These are phyloP conservation scores for Penicillium sp. DNA, from an alignment of 2,329 filamentous ascomycete species.

Conservation along the genomic window DNA sequence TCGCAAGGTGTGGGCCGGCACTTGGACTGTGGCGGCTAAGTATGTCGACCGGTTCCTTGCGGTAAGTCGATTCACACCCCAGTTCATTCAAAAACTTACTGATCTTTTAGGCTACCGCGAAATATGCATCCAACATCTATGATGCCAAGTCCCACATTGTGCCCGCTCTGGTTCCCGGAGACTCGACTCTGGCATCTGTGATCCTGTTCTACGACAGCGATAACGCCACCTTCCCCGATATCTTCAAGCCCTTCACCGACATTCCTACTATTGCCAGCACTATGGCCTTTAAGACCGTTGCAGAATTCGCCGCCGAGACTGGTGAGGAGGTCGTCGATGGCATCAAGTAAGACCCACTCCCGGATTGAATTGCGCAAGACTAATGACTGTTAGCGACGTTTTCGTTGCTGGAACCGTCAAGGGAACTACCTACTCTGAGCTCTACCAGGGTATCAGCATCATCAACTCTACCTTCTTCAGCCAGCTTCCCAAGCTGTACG, in stretches of 20 bases:
- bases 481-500: constrained; percentile 41
- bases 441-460: constrained; percentile 38
- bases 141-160: constrained; percentile 33
- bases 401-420: constrained; percentile 38
- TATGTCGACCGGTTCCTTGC: constrained; percentile 27
- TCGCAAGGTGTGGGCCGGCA: constrained; percentile 35
- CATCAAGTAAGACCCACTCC: constrained; percentile 29
- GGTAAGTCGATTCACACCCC: constrained; percentile 7
- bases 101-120: constrained; percentile 24
- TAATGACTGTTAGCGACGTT: constrained; percentile 26
- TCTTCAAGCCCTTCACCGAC: constrained; percentile 37
- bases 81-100: background rate
- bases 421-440: constrained; percentile 29
- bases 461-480: constrained; percentile 43
- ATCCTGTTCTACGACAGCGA: constrained; percentile 42
- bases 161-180: constrained; percentile 28
- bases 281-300: constrained; percentile 36
- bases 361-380: background rate
- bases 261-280: constrained; percentile 36
- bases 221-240: constrained; percentile 29
- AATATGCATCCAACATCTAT: constrained; percentile 28
- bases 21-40: constrained; percentile 24
- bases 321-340: constrained; percentile 33
- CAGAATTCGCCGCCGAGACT: constrained; percentile 34
- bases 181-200: constrained; percentile 31